Conservation (phyloP, 805 yeast genomes). For the Candida ortonii region DNA sequence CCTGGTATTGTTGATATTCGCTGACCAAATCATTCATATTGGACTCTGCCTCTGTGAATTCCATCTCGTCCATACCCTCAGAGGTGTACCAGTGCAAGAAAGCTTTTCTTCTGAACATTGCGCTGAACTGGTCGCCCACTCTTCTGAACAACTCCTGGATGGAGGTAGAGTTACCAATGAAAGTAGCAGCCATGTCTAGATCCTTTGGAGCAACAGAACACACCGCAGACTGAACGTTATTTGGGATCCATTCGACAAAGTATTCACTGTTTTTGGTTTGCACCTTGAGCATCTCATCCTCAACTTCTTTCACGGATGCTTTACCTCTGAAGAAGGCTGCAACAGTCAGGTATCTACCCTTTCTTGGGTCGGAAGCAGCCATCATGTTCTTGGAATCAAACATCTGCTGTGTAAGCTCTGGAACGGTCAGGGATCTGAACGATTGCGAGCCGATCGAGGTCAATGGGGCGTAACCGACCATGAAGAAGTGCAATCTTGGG, state of each 20-base stretch:
- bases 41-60: constrained; percentile 90
- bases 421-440: constrained; percentile 81
- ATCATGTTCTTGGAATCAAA: constrained; percentile 91
- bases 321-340: constrained; percentile 95
- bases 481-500: constrained; percentile 93
- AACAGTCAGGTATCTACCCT: constrained; percentile 87
- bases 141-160: constrained; percentile 89
- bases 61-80: constrained; percentile 96
- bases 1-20: constrained; percentile 92
- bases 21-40: constrained; percentile 85
- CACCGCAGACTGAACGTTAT: constrained; percentile 90
- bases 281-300: constrained; percentile 85
- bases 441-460: constrained; percentile 77
- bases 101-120: constrained; percentile 91
- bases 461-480: constrained; percentile 93
- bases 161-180: constrained; percentile 89
- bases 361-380: constrained; percentile 92
- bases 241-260: constrained; percentile 96
- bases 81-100: constrained; percentile 95
- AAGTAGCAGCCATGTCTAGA: constrained; percentile 86
- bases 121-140: constrained; percentile 84
- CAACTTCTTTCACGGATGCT: constrained; percentile 89
- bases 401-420: constrained; percentile 91
- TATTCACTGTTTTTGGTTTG: constrained; percentile 78
- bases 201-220: constrained; percentile 88